phyloP scores from a whole-genome alignment of 140 eudicot genomes.

The Stevia rebaudiana region DNA sequence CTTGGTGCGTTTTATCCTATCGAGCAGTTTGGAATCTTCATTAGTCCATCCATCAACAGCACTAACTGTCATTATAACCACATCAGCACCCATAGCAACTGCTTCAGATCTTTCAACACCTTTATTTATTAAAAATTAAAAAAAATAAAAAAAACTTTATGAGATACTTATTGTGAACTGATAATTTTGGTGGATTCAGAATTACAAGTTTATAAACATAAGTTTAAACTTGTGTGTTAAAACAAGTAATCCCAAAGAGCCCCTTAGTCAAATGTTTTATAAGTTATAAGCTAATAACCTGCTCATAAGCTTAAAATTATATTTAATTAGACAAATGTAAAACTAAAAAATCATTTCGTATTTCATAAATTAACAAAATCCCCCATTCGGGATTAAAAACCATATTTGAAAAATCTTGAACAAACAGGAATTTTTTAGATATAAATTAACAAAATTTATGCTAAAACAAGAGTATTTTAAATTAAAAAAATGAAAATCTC shows the following conservation, averaged over 20 bases:
- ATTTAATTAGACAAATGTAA: too few relatives aligned
- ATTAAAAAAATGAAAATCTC: neutral
- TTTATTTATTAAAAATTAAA: constrained; percentile 15
- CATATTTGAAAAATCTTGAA: neutral
- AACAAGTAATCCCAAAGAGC: too few relatives aligned
- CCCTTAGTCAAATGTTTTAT: neutral
- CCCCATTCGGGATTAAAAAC: neutral
- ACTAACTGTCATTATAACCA: constrained; percentile 72
- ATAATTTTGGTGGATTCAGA: too few relatives aligned
- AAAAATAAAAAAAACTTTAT: too few relatives aligned
- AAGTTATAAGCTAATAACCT: neutral
- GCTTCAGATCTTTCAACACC: constrained; percentile 98
- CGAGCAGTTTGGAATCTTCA: constrained; percentile 67
- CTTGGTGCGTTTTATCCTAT: constrained; percentile 57
- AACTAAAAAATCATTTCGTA: too few relatives aligned
- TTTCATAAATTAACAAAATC: neutral
- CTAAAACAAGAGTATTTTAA: neutral
- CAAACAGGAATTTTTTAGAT: neutral
- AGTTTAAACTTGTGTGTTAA: too few relatives aligned
- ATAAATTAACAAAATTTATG: neutral
- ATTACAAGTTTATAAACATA: too few relatives aligned
- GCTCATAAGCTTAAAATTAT: neutral
- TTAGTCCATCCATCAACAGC: constrained; percentile 90
- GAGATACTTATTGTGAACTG: too few relatives aligned
- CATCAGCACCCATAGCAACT: constrained; percentile 85